Conservation (phyloP, 2,329 filamentous ascomycete species). For the Pseudofabraea citricarpa region DNA sequence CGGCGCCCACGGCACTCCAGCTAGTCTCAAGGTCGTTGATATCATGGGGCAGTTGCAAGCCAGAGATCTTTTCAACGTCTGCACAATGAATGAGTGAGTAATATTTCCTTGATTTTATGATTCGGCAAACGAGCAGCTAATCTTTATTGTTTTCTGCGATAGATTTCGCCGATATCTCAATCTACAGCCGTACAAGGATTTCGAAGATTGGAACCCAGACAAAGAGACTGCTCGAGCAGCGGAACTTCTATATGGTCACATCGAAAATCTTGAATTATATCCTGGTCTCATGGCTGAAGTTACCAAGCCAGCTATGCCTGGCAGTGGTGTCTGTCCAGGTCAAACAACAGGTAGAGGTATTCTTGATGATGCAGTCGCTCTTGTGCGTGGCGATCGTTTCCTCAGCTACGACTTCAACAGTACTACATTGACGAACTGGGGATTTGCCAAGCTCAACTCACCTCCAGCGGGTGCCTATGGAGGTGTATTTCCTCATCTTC, state of each 20-base stretch:
- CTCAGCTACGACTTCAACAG: conserved; percentile 43
- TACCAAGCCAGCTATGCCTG: conserved; percentile 46
- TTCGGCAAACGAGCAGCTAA: background rate
- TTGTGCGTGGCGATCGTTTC: conserved; percentile 40
- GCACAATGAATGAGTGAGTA: conserved; percentile 44
- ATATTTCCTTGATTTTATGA: background rate
- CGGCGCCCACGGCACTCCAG: conserved; percentile 43
- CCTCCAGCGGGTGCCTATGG: conserved; percentile 37
- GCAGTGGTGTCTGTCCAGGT: conserved; percentile 39
- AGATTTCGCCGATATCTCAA: conserved; percentile 48
- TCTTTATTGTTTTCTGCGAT: background rate
- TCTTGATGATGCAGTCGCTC: conserved; percentile 41
- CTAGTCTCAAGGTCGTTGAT: conserved; percentile 41
- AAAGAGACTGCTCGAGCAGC: conserved; percentile 39
- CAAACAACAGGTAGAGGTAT: conserved; percentile 40
- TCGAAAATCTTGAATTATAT: conserved; percentile 51
- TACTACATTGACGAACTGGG: conserved; percentile 44
- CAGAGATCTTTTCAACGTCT: conserved; percentile 41
- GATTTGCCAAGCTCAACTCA: conserved; percentile 36
- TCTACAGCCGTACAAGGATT: conserved; percentile 41
- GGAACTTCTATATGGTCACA: conserved; percentile 42
- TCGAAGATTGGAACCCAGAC: conserved; percentile 47
- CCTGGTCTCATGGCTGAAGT: conserved; percentile 52
- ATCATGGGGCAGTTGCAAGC: conserved; percentile 43
- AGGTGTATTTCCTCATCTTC: conserved; percentile 36